A percentile compares a stretch with the other conserved stretches of the same genome.
These are phyloP conservation scores for Linnemannia schmuckeri DNA, from an alignment of 192 early-diverging fungal species.

Conservation along the genomic window DNA sequence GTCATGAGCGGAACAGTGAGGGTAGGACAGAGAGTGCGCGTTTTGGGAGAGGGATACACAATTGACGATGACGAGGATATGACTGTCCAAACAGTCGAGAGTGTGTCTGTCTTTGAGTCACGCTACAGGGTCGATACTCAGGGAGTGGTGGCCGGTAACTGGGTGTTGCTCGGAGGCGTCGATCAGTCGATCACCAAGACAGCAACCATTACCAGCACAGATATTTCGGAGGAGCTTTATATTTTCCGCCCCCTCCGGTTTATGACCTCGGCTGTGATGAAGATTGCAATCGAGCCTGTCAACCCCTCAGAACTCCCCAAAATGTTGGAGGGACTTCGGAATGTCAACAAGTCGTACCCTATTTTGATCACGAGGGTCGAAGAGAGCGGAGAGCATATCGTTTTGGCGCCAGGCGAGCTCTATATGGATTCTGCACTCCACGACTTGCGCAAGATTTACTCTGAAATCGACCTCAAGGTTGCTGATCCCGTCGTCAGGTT, in stretches of 20 bases:
- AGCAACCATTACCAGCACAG: constrained; percentile 88
- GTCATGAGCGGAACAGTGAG: constrained; percentile 92
- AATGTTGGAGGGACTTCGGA: constrained; percentile 97
- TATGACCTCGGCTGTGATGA: constrained; percentile 86
- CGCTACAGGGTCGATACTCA: constrained; percentile 88
- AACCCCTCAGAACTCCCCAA: constrained; percentile 98
- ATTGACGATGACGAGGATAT: constrained; percentile 97
- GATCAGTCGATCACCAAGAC: constrained; percentile 95
- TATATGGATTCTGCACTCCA: constrained; percentile 98
- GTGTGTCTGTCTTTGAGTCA: constrained; percentile 85
- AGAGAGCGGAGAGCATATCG: constrained; percentile 97
- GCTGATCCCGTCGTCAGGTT: constrained; percentile 97
- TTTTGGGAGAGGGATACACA: constrained; percentile 93
- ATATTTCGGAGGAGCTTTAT: constrained; percentile 72
- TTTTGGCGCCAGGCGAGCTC: constrained; percentile 95
- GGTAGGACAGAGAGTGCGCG: constrained; percentile 84
- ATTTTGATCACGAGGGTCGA: constrained; percentile 92
- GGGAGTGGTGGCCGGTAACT: constrained; percentile 84
- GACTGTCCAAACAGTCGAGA: constrained; percentile 82
- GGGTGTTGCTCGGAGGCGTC: constrained; percentile 94
- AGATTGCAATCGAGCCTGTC: constrained; percentile 97
- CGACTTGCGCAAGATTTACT: constrained; percentile 92
- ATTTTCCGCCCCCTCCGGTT: constrained; percentile 90
- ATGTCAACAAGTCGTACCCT: constrained; percentile 96
- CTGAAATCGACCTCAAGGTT: constrained; percentile 99